Evolutionary conservation across 768 basidiomycete genomes (phyloP), one percentile per base, ranked within the genome.

Genomic region (Butyriboletus loyo): DNA sequence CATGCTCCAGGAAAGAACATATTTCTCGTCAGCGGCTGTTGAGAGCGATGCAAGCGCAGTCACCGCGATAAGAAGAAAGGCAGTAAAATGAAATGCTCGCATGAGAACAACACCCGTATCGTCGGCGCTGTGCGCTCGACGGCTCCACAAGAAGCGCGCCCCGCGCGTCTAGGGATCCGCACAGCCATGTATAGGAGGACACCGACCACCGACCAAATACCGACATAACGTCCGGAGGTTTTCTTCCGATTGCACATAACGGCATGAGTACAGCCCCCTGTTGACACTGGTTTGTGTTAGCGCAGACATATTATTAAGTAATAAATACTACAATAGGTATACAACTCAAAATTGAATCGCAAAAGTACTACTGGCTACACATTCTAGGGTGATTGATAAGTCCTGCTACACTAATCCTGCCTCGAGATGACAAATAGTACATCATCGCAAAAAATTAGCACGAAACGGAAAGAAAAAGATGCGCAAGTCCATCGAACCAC

Each of bases 311-410:
- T n/a, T n/a, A n/a, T n/a, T n/a, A n/a, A n/a, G n/a, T n/a, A n/a
- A n/a, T n/a, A n/a, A n/a, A n/a, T n/a, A 38, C 44, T 59, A 59
- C 34, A 36, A 14, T 55, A 45, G 17, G 11, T 17, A 24, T 34
- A 31, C 32, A 22, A 24, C 28, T 5, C 22, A 5, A 44, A 44
- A 36, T 1, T 17, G n/a, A 27, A 27, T 27, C 27, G 17, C 11
- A 50, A 39, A 31, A n/a, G 2, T 1, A 28, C 53, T 59, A 59
- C 15, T 60, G 19, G 58, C 50, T 60, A 61, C 58, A 60, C 17
- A 5, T 50, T 50, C 52, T 47, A 54, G 15, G 2, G 19, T 45
- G 11, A 38, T 52, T 46, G 43, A 30, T n/a, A n/a, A 19, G 21
- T 38, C 45, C 43, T 25, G 8, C 10, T 8, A 14, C 10, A 5